Evolutionary conservation across 805 yeast genomes (phyloP).

Genomic region (Pichia heedii): DNA sequence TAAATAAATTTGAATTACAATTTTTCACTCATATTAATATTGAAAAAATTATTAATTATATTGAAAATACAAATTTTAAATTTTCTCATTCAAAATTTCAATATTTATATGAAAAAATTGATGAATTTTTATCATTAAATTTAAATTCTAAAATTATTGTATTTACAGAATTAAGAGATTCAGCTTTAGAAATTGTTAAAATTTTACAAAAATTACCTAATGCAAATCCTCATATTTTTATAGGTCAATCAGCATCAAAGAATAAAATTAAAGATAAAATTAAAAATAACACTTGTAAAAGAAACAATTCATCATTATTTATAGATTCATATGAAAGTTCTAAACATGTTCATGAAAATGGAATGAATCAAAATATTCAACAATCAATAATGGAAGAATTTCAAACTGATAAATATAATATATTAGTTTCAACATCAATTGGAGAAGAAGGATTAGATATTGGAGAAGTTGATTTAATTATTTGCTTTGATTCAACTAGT

Average conservation of each 20-base stretch:
- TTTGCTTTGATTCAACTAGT: slow-evolving; percentile 87
- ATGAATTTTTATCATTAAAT: slow-evolving; percentile 28
- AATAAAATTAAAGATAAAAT: slow-evolving; percentile 64
- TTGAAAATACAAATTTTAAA: slow-evolving; percentile 16
- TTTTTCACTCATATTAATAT: slow-evolving; percentile 6
- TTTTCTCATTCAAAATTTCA: slow-evolving; percentile 69
- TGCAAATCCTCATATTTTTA: slow-evolving; percentile 69
- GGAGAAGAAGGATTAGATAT: slow-evolving; percentile 99
- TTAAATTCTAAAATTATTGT: slow-evolving; percentile 67
- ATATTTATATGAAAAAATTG: slow-evolving; percentile 46
- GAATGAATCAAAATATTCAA: slow-evolving; percentile 88
- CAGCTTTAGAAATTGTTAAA: slow-evolving; percentile 80
- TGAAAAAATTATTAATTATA: slow-evolving; percentile 10
- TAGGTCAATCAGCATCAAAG: slow-evolving; percentile 81
- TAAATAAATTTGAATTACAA: neutral
- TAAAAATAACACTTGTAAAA: slow-evolving; percentile 20
- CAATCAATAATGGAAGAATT: slow-evolving; percentile 69
- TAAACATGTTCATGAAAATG: slow-evolving; percentile 65
- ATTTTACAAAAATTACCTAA: slow-evolving; percentile 38
- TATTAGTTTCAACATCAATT: slow-evolving; percentile 89
- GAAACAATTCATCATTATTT: neutral
- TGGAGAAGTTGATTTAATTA: slow-evolving; percentile 92
- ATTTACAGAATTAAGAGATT: slow-evolving; percentile 81
- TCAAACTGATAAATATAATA: slow-evolving; percentile 63
- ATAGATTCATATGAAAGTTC: slow-evolving; percentile 42